Percentiles rank a stretch among this genome's conserved stretches.
phyloP scores from a whole-genome alignment of 495 filamentous ascomycete genomes.

The Lophiotrema nucula region DNA sequence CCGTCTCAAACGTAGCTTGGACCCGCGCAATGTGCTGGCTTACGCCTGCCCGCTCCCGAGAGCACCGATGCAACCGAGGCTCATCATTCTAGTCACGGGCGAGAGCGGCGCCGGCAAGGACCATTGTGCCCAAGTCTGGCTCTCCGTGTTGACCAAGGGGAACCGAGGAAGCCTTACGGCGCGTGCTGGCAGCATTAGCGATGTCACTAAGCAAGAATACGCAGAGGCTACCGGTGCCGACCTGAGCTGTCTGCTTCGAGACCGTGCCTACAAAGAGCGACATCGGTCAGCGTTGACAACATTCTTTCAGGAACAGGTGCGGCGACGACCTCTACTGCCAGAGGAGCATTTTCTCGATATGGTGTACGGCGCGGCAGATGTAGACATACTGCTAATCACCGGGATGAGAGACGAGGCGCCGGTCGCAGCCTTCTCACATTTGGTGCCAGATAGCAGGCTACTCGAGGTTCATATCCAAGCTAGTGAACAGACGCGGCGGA shows the following conservation, averaged over 20 bases:
- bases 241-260: conserved; percentile 48
- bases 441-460: conserved; percentile 56
- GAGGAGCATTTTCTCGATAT: conserved; percentile 57
- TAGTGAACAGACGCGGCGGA: conserved; percentile 45
- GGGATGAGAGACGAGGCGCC: conserved; percentile 66
- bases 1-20: conserved; percentile 52
- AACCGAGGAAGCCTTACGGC: conserved; percentile 43
- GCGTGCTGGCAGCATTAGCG: conserved; percentile 58
- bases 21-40: conserved; percentile 54
- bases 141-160: conserved; percentile 42
- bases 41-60: conserved; percentile 56
- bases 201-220: conserved; percentile 59
- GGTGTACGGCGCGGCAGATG: conserved; percentile 47
- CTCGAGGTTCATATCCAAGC: conserved; percentile 55
- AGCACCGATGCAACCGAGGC: conserved; percentile 44
- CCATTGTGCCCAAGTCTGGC: conserved; percentile 59
- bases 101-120: conserved; percentile 60
- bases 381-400: conserved; percentile 61
- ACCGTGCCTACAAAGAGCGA: conserved; percentile 63
- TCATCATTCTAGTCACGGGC: conserved; percentile 62
- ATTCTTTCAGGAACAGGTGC: conserved; percentile 54
- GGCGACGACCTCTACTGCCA: conserved; percentile 49
- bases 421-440: conserved; percentile 53
- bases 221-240: conserved; percentile 54
- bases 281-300: conserved; percentile 55